Conservation (phyloP, 768 basidiomycete genomes). For the Lactifluus volemus region DNA sequence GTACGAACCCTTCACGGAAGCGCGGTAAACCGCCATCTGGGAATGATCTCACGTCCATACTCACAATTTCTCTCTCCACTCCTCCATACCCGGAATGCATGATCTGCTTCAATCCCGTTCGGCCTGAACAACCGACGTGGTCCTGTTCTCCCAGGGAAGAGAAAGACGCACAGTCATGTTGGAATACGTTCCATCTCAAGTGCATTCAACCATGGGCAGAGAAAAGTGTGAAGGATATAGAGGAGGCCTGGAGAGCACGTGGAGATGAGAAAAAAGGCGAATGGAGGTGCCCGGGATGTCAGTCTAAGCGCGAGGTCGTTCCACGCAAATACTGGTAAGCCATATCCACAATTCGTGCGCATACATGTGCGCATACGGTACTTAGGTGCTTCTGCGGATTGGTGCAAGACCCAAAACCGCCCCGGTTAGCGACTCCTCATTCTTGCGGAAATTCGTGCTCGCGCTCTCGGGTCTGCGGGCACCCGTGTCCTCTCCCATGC, state of each 20-base stretch:
- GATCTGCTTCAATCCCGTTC: constrained; percentile 76
- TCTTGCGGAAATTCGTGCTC: constrained; percentile 68
- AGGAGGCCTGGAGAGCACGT: constrained; percentile 62
- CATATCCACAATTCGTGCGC: neutral
- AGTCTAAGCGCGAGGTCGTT: constrained; percentile 58
- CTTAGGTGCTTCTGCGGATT: constrained; percentile 79
- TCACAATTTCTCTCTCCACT: constrained; percentile 55
- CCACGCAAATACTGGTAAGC: constrained; percentile 60
- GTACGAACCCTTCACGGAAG: neutral
- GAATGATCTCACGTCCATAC: constrained; percentile 70
- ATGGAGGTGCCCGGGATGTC: constrained; percentile 95
- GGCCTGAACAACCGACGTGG: constrained; percentile 77
- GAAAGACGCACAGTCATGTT: constrained; percentile 57
- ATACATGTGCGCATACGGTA: neutral
- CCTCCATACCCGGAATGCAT: constrained; percentile 72
- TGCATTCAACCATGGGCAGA: constrained; percentile 86
- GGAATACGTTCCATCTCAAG: constrained; percentile 84
- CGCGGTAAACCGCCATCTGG: constrained; percentile 15
- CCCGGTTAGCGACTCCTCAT: constrained; percentile 64
- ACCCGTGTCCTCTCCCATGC: constrained; percentile 77
- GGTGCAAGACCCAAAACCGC: constrained; percentile 60
- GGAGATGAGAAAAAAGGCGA: constrained; percentile 63
- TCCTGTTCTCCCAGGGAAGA: constrained; percentile 57
- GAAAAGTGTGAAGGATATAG: constrained; percentile 66
- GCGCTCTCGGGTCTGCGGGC: constrained; percentile 56